Evolutionary conservation across 1,139 yeast genomes (phyloP), one percentile per base, ranked within the genome.

Genomic region (Geotrichum fermentans): DNA sequence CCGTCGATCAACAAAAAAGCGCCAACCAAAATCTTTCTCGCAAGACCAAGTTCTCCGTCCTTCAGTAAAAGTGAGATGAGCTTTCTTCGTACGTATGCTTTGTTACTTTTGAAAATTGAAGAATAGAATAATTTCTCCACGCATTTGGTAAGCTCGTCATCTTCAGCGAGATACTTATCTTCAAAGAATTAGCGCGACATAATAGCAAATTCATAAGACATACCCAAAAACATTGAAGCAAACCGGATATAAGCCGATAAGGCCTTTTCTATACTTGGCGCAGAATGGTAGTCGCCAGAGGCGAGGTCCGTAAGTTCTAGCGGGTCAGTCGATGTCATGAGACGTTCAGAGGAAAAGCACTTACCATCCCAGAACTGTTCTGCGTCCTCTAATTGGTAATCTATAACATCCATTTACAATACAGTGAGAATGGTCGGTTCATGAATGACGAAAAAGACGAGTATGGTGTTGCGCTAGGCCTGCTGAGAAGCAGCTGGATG

Each of bases 1-100:
- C 77, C 76, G 52, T 77, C 79, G 45, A 74, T 65, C 32, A 76
- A 61, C 24, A 80, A 57, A 4, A 79, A 67, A 56, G 77, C 78
- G 8, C 81, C 78, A 14, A 78, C 70, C 8, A 72, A 62, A 40
- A 76, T 53, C 50, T 55, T 55, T 26, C 58, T 60, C 35, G 60
- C 58, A 26, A 52, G 28, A 41, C 49, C 56, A 34, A 52, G 46
- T 33, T 56, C 53, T 17, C 55, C 58, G 10, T 51, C 53, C 40
- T 52, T 56, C 30, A 57, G 47, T 18, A 65, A 51, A 44, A 57
- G 41, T 3, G 63, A 55, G 24, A 67, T 64, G 32, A 67, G 60
- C 48, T 56, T 58, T 34, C 68, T 54, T 8, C 70, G 59, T 5
- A 59, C 62, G 39, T 58, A 64, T 13, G 63, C 66, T n/a, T 64